These are phyloP conservation scores for Saccharomycopsis sp. DNA, from an alignment of 805 yeast species.

Conservation along the genomic window DNA sequence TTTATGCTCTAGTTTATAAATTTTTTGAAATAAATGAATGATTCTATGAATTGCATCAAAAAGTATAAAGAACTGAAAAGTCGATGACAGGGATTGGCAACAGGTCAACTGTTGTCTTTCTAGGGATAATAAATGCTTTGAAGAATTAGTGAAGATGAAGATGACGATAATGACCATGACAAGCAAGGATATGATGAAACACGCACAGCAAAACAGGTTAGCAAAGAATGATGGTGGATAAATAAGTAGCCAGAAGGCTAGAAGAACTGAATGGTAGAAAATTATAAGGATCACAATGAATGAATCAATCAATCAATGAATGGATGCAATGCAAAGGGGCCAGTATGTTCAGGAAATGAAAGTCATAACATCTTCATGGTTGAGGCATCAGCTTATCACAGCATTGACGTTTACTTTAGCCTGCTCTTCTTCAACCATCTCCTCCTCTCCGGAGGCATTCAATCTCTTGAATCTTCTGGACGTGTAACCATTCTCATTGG, in stretches of 20 bases:
- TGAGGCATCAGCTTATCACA: background rate
- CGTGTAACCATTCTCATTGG: conserved; percentile 21
- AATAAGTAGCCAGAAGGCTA: background rate
- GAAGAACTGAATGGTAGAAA: background rate
- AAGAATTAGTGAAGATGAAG: too few species aligned
- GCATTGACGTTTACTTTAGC: conserved; percentile 5
- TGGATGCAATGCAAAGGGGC: background rate
- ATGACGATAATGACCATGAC: background rate
- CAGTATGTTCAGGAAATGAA: background rate
- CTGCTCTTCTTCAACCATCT: background rate
- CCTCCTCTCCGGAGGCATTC: conserved; percentile 3
- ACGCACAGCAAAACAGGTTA: background rate
- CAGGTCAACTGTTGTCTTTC: background rate
- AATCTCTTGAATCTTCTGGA: conserved; percentile 21
- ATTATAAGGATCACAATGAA: background rate
- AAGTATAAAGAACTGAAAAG: background rate
- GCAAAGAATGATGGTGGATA: background rate
- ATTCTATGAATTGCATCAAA: background rate
- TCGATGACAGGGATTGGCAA: background rate
- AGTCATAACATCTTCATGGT: too few species aligned
- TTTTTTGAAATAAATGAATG: background rate
- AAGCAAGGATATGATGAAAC: background rate
- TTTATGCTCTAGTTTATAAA: background rate
- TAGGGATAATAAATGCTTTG: background rate
- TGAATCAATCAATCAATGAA: background rate